Base-by-base conservation (phyloP, 331 rosid genomes). In the Acacia pycnantha region DNA sequence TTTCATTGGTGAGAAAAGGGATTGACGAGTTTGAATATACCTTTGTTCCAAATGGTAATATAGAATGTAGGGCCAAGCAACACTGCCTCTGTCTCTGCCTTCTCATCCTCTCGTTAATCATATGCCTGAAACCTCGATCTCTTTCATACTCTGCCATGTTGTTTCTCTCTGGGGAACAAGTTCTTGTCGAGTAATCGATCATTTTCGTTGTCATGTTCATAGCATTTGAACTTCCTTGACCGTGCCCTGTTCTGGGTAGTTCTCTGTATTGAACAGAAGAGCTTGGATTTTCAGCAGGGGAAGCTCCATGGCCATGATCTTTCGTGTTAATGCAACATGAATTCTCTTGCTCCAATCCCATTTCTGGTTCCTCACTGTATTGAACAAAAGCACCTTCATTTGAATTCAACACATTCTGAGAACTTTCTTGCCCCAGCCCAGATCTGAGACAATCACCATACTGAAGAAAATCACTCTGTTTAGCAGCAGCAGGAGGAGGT, bases 101-200 rank as follows among this genome's bases (percentile, higher is more conserved):
- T 69, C 98, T 90, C 90, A 79, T 77, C 65, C 98, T 84, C 85
- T 94, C 98, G 37, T 85, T 90, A 73, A 94, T 72, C 97, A 88
- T 94, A 82, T 93, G 98, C 77, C 88, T 78, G 33, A 85, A 87
- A 66, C 89, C 19, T 43, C 86, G 85, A 4, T 89, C 95, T 74
- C 51, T 89, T 75, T 85, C 89, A 22, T 64, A 48, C 24, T 83
- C 92, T 5, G 46, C 26, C 0, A 2, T 54, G 22, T 73, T 73
- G 3, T 1, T 74, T 51, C 31, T 59, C 70, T 81, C 82, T 4
- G 29, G 37, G 0, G 81, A 70, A 58, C 40, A 58, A 66, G 81
- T 82, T 65, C 50, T 89, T 74, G 78, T 79, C 87, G 79, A 64
- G 85, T 88, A 90, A 5, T 65, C 86, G 3, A 90, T 24, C 88